phyloP scores from a whole-genome alignment of 169 alveolate genomes.

The Plasmodium adleri region DNA sequence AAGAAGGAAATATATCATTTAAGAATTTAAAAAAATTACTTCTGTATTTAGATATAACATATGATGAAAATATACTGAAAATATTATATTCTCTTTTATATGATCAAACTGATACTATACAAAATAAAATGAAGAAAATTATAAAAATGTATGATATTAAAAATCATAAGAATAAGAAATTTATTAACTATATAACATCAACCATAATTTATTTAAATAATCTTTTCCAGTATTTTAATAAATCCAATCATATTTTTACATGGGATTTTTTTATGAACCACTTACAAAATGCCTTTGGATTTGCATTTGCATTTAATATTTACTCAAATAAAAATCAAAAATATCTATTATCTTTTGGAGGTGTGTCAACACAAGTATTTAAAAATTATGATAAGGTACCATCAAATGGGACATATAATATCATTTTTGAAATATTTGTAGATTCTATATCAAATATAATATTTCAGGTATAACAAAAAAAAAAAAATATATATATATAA shows the following conservation, averaged over 20 bases:
- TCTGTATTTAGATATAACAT: conserved; percentile 20
- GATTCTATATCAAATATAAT: conserved; percentile 38
- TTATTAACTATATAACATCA: conserved; percentile 19
- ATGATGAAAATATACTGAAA: conserved; percentile 26
- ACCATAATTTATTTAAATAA: conserved; percentile 35
- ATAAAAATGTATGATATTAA: conserved; percentile 30
- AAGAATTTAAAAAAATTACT: conserved; percentile 34
- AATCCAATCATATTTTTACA: conserved; percentile 9
- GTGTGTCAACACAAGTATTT: conserved; percentile 32
- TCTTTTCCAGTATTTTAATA: conserved; percentile 49
- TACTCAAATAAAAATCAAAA: conserved; percentile 5
- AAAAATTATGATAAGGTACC: background rate
- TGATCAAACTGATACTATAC: conserved; percentile 1
- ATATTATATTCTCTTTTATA: conserved; percentile 6
- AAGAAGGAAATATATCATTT: conserved; percentile 20
- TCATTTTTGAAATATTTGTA: conserved; percentile 48
- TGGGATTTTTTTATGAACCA: conserved; percentile 66
- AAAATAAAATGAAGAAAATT: conserved; percentile 24
- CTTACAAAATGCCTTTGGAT: conserved; percentile 15
- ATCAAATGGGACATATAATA: conserved; percentile 14
- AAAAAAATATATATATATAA: background rate
- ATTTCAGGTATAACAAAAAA: conserved; percentile 34
- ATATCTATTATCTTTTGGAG: conserved; percentile 40
- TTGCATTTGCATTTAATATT: conserved; percentile 38
- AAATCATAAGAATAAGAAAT: conserved; percentile 26